Base-by-base conservation (phyloP, 305 asterid genomes). In the Ajuga reptans region DNA sequence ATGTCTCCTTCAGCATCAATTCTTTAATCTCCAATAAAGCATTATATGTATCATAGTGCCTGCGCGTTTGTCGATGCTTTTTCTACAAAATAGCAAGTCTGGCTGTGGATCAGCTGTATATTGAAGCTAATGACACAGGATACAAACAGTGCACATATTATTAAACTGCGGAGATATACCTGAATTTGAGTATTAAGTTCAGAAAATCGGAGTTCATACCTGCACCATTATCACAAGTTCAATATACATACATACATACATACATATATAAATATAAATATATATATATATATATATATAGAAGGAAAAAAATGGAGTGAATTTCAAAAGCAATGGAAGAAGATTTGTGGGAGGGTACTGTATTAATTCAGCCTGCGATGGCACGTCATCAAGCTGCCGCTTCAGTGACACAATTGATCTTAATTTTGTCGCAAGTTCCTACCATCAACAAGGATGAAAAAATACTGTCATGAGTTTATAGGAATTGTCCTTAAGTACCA, bases 11-110 rank as follows among this genome's bases (percentile, higher is more conserved):
- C 45, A 86, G 81, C 96, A 87, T 89, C 78, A 89, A 60, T 69
- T 89, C 96, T 75, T 85, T 89, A 36, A 86, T 80, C 89, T 87
- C 96, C 85, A 87, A 77, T 53, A 89, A 77, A 52, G 96, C 89
- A 72, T 91, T 89, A 77, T 78, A 89, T 12, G 95, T 89, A 65
- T 86, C 97, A 78, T 89, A 89, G 76, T 77, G 78, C 76, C 80
- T 85, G 49, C 81, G 85, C 34, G 93, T 89, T 81, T 83, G 92
- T 27, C 72, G 64, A 74, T 75, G 93, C 83, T 82, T 87, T 76
- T 80, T 84, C 97, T 90, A 79, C 77, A 70, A 56, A 73, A 68
- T 34, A 72, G 45, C 71, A 72, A 63, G 64, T 46, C 74, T 29
- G 21, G 71, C 64, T 51, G 67, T 69, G 77, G 52, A 69, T 59